Conservation (phyloP, 352 stramenopile genomes). For the Phytophthora tubulina region DNA sequence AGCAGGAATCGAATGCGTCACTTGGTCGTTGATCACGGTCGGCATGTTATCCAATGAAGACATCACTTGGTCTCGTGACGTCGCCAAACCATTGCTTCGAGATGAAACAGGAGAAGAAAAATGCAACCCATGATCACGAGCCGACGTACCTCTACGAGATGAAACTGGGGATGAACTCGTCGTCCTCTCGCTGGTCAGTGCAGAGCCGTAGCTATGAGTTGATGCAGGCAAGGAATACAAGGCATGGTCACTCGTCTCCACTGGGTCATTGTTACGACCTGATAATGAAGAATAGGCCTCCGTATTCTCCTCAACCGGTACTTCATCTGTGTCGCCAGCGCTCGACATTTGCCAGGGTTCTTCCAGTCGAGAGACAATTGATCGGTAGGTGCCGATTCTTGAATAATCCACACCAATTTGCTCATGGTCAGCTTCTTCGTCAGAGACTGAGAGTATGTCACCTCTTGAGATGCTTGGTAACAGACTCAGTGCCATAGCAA, state of each 20-base stretch:
- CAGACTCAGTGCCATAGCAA: constrained; percentile 43
- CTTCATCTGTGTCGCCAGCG: background rate
- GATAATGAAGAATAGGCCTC: background rate
- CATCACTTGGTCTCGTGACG: background rate
- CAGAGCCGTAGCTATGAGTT: background rate
- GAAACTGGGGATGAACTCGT: constrained; percentile 3
- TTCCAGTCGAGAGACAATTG: constrained; percentile 4
- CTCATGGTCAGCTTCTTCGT: background rate
- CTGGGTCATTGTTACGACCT: background rate
- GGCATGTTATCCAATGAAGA: background rate
- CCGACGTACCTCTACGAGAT: background rate
- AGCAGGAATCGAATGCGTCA: background rate
- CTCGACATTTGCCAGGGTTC: background rate
- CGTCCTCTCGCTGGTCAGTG: background rate
- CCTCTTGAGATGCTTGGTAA: constrained; percentile 29
- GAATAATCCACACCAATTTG: constrained; percentile 1
- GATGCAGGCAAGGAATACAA: background rate
- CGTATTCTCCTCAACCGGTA: background rate
- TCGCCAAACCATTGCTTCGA: background rate
- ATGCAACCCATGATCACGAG: no score
- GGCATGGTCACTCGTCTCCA: background rate
- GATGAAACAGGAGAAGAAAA: background rate
- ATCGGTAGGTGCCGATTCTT: constrained; percentile 19
- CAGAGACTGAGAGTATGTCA: constrained; percentile 7
- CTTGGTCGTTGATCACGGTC: background rate